phyloP scores from a whole-genome alignment of 352 stramenopile species.

The Phytophthora hibernalis region DNA sequence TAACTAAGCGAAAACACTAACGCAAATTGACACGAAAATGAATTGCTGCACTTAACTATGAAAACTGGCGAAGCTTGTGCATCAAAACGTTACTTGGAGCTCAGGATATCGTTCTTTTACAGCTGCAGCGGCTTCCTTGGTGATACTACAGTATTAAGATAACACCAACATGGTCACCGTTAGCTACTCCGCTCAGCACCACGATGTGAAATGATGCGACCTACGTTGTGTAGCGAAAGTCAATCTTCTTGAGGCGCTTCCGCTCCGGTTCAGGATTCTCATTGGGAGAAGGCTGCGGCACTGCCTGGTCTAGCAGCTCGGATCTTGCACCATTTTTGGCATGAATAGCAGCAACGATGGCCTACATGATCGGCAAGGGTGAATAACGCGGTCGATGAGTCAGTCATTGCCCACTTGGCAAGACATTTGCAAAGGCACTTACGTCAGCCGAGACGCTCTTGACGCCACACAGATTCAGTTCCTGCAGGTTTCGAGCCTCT shows the following conservation, averaged over 20 bases:
- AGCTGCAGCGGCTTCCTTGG: slow-evolving; percentile 77
- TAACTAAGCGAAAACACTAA: slow-evolving; percentile 5
- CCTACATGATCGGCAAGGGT: slow-evolving; percentile 25
- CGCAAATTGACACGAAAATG: slow-evolving; percentile 1
- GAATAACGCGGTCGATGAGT: not conserved
- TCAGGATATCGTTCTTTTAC: slow-evolving; percentile 77
- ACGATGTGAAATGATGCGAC: slow-evolving; percentile 19
- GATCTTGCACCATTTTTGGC: slow-evolving; percentile 75
- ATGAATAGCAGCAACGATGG: slow-evolving; percentile 78
- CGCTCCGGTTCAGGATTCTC: slow-evolving; percentile 69
- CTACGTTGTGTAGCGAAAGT: slow-evolving; percentile 91
- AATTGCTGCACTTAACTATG: slow-evolving; percentile 9
- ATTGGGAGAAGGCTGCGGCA: slow-evolving; percentile 28
- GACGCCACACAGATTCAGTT: slow-evolving; percentile 89
- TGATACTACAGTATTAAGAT: slow-evolving; percentile 62
- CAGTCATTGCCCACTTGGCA: no score
- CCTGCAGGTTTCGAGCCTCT: slow-evolving; percentile 81
- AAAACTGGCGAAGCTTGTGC: not conserved
- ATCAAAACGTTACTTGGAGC: slow-evolving; percentile 48
- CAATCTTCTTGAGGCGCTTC: slow-evolving; percentile 90
- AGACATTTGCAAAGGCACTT: slow-evolving; percentile 8
- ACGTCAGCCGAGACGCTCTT: slow-evolving; percentile 88
- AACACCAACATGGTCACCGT: not conserved
- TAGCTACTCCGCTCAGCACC: not conserved
- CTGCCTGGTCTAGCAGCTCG: slow-evolving; percentile 37